A percentile compares a stretch with the other conserved stretches of the same genome.
Conservation (phyloP, 257 asterid genomes). For the Ajuga chamaepitys region DNA sequence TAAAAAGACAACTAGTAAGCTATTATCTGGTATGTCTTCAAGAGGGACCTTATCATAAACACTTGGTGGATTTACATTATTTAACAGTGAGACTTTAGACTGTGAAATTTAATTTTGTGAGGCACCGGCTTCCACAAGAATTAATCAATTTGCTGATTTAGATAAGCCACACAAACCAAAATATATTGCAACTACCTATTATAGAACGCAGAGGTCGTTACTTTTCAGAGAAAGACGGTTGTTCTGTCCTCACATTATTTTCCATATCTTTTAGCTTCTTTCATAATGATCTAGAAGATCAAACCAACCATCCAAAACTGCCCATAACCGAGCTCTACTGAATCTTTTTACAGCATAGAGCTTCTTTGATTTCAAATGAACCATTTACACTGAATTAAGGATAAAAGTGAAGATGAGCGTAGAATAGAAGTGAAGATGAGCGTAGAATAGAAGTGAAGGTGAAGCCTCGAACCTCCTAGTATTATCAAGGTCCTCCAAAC, state of each 20-base stretch:
- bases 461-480: background rate
- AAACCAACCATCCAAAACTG: constrained; percentile 45
- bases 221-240: constrained; percentile 51
- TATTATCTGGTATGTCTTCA: too few species aligned
- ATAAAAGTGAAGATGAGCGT: too few species aligned
- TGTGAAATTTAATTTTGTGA: background rate
- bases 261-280: constrained; percentile 66
- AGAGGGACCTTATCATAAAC: too few species aligned
- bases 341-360: constrained; percentile 28
- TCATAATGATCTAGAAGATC: constrained; percentile 52
- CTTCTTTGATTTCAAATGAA: constrained; percentile 37
- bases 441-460: too few species aligned
- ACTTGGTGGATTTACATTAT: background rate
- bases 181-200: background rate
- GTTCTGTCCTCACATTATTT: constrained; percentile 58
- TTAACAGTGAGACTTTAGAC: background rate
- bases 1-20: too few species aligned
- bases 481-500: background rate
- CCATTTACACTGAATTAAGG: too few species aligned
- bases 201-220: constrained; percentile 19
- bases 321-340: constrained; percentile 56
- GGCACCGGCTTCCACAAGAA: background rate
- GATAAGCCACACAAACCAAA: too few species aligned
- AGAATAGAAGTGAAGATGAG: too few species aligned
- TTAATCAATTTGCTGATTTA: too few species aligned